A percentile compares a stretch with the other conserved stretches of the same genome.
Evolutionary conservation across 2,329 filamentous ascomycete genomes (phyloP).

Genomic region (Arthrobotrys pseudoclavata): DNA sequence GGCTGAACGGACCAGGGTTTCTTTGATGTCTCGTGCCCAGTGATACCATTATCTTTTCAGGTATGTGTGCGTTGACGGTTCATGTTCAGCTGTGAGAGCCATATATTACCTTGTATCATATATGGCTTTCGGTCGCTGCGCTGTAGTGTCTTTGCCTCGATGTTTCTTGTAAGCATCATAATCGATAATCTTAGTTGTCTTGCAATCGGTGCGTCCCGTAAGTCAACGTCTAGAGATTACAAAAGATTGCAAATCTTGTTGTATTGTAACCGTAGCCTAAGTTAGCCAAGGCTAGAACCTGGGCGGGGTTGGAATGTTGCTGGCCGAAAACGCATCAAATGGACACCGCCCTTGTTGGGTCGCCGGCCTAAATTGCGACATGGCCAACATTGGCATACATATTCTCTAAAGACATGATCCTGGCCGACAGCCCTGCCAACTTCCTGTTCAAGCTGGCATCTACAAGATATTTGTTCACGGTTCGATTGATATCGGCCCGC

Average conservation of each 20-base stretch:
- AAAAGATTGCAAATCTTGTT: background rate
- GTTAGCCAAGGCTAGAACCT: background rate
- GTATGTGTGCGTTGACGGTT: background rate
- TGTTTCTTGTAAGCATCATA: constrained; percentile 9
- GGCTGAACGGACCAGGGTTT: constrained; percentile 23
- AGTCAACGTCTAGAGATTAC: background rate
- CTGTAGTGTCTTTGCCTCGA: constrained; percentile 2
- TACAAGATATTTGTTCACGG: no score
- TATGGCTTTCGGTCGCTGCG: background rate
- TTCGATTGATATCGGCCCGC: background rate
- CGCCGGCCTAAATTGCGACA: constrained; percentile 26
- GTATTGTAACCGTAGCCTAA: constrained; percentile 12
- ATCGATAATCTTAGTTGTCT: background rate
- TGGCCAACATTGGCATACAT: constrained; percentile 3
- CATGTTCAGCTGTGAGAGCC: background rate
- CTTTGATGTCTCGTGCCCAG: constrained; percentile 19
- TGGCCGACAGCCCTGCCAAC: no score
- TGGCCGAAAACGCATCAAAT: constrained; percentile 19
- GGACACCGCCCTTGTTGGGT: constrained; percentile 23
- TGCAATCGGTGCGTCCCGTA: background rate
- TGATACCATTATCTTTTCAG: background rate
- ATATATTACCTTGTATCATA: background rate
- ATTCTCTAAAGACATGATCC: background rate
- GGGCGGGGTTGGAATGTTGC: constrained; percentile 27
- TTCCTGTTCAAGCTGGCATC: no score